Conservation (phyloP, 352 stramenopile species). For the Globisporangium orthogonon region DNA sequence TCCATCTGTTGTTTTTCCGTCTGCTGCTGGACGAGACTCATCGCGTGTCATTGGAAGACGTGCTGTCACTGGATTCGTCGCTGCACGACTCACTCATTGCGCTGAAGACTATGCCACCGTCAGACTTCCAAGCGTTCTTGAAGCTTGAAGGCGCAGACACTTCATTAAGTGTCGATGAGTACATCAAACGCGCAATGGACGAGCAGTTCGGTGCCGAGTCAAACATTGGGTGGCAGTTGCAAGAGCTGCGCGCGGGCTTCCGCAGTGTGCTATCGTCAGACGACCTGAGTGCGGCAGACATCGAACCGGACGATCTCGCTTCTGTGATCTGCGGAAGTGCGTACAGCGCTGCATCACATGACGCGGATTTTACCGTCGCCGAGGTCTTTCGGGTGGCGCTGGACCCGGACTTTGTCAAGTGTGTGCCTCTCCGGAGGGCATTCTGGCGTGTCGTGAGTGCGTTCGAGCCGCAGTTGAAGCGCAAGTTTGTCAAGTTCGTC, state of each 20-base stretch:
- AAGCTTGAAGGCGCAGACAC: constrained; percentile 43
- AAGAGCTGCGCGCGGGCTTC: constrained; percentile 39
- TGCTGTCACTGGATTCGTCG: constrained; percentile 33
- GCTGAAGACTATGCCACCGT: constrained; percentile 37
- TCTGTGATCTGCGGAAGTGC: constrained; percentile 27
- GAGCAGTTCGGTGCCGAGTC: constrained; percentile 44
- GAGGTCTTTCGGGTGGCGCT: constrained; percentile 46
- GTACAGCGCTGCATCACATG: neutral
- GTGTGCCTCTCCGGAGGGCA: constrained; percentile 21
- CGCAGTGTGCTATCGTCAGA: constrained; percentile 25
- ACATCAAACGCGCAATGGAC: constrained; percentile 36
- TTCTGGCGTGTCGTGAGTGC: constrained; percentile 55
- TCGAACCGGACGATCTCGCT: constrained; percentile 25
- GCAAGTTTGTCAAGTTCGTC: constrained; percentile 70
- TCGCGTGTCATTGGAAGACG: constrained; percentile 34
- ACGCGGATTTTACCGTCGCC: constrained; percentile 34
- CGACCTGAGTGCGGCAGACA: constrained; percentile 14
- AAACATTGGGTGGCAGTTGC: constrained; percentile 41
- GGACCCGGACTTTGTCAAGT: constrained; percentile 53
- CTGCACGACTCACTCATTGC: constrained; percentile 37
- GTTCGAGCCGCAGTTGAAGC: constrained; percentile 47
- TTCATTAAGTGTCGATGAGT: constrained; percentile 33
- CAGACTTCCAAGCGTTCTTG: constrained; percentile 45
- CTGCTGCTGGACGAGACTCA: constrained; percentile 30
- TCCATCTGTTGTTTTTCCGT: constrained; percentile 48